A percentile compares a stretch with the other conserved stretches of the same genome.
Conservation (phyloP, 2,329 filamentous ascomycete species). For the Raffaelea arxii region DNA sequence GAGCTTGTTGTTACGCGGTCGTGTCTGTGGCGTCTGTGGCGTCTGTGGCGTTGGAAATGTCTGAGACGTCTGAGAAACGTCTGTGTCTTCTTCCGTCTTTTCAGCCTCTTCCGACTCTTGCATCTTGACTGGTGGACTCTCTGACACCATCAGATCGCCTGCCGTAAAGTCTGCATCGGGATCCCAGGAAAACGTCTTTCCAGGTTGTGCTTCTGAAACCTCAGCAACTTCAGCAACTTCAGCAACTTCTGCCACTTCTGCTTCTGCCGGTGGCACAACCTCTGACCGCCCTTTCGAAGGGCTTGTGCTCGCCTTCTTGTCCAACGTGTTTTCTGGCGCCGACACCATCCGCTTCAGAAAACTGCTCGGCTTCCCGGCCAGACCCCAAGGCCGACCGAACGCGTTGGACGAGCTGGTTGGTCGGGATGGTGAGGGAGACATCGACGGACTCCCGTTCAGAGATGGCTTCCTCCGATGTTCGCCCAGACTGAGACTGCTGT, state of each 20-base stretch:
- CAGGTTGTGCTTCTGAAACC: slow-evolving; percentile 20
- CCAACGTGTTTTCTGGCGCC: neutral
- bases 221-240: neutral
- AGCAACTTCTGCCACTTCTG: neutral
- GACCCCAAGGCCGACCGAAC: slow-evolving; percentile 3
- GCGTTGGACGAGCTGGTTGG: slow-evolving; percentile 11
- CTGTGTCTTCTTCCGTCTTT: slow-evolving; percentile 13
- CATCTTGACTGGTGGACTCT: slow-evolving; percentile 42
- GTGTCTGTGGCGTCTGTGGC: slow-evolving; percentile 16
- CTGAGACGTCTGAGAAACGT: too few relatives aligned
- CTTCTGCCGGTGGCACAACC: too few relatives aligned
- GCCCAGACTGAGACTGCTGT: slow-evolving; percentile 24
- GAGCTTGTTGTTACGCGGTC: slow-evolving; percentile 30
- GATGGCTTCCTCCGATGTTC: too few relatives aligned
- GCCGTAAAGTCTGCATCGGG: slow-evolving; percentile 49
- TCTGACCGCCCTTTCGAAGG: too few relatives aligned
- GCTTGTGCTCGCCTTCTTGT: neutral
- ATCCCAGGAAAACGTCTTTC: slow-evolving; percentile 46
- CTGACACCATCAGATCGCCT: slow-evolving; percentile 43
- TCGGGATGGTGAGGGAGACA: slow-evolving; percentile 10
- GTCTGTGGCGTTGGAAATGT: neutral
- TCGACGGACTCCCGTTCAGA: slow-evolving; percentile 15
- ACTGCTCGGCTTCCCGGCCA: slow-evolving; percentile 4
- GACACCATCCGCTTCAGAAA: slow-evolving; percentile 8
- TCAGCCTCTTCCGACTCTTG: slow-evolving; percentile 25